Evolutionary conservation across 352 stramenopile genomes (phyloP).

Genomic region (Globisporangium okanoganense): DNA sequence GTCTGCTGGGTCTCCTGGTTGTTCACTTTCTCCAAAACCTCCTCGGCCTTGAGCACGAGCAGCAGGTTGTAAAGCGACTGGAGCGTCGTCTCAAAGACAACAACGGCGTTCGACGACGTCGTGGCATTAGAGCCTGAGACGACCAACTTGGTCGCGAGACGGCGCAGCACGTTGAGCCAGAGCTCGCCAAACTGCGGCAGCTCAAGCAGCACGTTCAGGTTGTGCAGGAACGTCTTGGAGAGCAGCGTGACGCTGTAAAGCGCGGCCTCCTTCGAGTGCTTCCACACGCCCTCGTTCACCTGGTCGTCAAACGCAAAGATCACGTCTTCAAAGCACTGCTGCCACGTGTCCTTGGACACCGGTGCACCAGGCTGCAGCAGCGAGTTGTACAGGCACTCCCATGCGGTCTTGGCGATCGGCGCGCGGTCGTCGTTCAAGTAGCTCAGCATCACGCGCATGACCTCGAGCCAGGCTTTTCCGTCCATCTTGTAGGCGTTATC

Average conservation of each 20-base stretch:
- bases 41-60: slow-evolving; percentile 76
- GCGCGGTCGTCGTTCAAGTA: slow-evolving; percentile 79
- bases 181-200: slow-evolving; percentile 61
- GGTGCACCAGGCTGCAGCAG: slow-evolving; percentile 66
- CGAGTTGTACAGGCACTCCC: slow-evolving; percentile 82
- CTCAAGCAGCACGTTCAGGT: slow-evolving; percentile 68
- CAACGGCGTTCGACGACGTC: slow-evolving; percentile 34
- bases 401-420: slow-evolving; percentile 75
- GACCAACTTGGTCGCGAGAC: slow-evolving; percentile 69
- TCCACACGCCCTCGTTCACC: slow-evolving; percentile 51
- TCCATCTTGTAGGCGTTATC: slow-evolving; percentile 75
- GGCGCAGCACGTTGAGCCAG: slow-evolving; percentile 74
- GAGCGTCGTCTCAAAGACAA: slow-evolving; percentile 83
- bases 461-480: slow-evolving; percentile 67
- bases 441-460: slow-evolving; percentile 85
- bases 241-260: slow-evolving; percentile 82
- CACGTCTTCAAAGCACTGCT: slow-evolving; percentile 82
- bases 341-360: slow-evolving; percentile 72
- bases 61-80: slow-evolving; percentile 86
- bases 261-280: slow-evolving; percentile 54
- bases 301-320: slow-evolving; percentile 88
- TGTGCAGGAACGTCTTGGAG: slow-evolving; percentile 87
- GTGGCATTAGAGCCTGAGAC: slow-evolving; percentile 19
- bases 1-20: slow-evolving; percentile 39
- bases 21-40: slow-evolving; percentile 56